These are phyloP conservation scores for Aspergillus nanangensis DNA, from an alignment of 495 filamentous ascomycete genomes.

Conservation along the genomic window DNA sequence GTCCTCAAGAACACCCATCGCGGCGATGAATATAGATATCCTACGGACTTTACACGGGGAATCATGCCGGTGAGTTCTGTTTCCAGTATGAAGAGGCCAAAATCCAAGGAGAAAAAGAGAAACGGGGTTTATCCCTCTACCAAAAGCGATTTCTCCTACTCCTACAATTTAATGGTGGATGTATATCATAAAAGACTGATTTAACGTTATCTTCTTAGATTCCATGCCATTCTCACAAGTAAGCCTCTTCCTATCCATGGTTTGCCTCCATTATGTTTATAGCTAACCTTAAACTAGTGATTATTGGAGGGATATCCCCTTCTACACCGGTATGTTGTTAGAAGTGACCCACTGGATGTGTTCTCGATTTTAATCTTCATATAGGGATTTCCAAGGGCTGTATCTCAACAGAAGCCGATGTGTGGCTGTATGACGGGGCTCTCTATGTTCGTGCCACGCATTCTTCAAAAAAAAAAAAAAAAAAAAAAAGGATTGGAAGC, in stretches of 20 bases:
- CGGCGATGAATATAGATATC: conserved; percentile 38
- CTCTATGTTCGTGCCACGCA: too few species aligned
- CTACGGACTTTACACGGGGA: conserved; percentile 42
- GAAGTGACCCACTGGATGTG: neutral
- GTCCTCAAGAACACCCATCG: conserved; percentile 41
- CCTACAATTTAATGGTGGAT: too few species aligned
- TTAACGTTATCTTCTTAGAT: conserved; percentile 22
- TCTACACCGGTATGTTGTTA: conserved; percentile 38
- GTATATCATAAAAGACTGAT: conserved; percentile 4
- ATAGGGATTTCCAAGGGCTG: conserved; percentile 56
- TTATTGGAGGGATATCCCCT: conserved; percentile 45
- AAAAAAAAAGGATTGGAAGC: too few species aligned
- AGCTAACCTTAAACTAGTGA: conserved; percentile 26
- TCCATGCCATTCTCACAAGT: conserved; percentile 44
- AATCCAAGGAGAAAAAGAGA: too few species aligned
- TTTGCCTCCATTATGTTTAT: too few species aligned
- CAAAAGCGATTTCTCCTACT: too few species aligned
- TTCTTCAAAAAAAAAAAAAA: too few species aligned
- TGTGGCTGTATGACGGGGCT: conserved; percentile 74
- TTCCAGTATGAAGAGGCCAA: too few species aligned
- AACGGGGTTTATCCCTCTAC: too few species aligned
- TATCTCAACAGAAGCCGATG: conserved; percentile 75
- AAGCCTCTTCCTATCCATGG: too few species aligned
- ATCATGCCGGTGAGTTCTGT: conserved; percentile 36
- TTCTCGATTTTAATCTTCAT: neutral